Evolutionary conservation across 2,329 filamentous ascomycete genomes (phyloP), one percentile per base, ranked within the genome.

Genomic region (Leptographium galeiforme): DNA sequence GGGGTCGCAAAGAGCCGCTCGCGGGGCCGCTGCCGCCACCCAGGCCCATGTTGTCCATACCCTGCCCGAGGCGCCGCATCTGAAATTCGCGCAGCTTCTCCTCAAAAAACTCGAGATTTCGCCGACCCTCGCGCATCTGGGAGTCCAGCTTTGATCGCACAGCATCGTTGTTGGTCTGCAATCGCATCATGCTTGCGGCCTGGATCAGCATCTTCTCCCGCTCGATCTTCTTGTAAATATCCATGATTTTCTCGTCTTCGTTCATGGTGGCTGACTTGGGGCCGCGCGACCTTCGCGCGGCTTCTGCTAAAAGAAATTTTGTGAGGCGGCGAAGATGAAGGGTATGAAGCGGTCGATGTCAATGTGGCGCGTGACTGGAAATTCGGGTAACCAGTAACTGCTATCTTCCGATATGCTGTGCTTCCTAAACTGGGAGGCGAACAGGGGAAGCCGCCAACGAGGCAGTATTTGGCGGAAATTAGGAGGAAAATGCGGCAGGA

Each of bases 151-250:
- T 82, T 62, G 90, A 90, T 65, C 89, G 85, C 59, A 97, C 91
- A 57, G 83, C 79, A 61, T 90, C 86, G 70, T 98, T 98, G 73
- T 89, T 88, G 62, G 91, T 96, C 69, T 93, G 90, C 71, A 90
- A 85, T 71, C 89, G 86, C 90, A 98, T 95, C 63, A 87, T 82
- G 71, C 88, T 93, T 61, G 91, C 91, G 63, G 89, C 91, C 69
- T 87, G 87, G 76, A 98, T 93, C 65, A 97, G 83, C 63, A 85
- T 87, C 77, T 90, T 91, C 72, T 98, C 93, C 68, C 91, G 84
- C 76, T 96, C 89, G 70, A 98, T 97, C 85, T 98, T 97, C 75
- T 84, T 86, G 73, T 86, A 82, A 72, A 98, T 89, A 69, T 89
- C 86, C 71, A 82, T 82, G 70, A 82, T 75, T 61, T 77, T 74